A percentile compares a stretch with the other conserved stretches of the same genome.
phyloP scores from a whole-genome alignment of 2,329 filamentous ascomycete genomes.

The Aspergillus ruber region DNA sequence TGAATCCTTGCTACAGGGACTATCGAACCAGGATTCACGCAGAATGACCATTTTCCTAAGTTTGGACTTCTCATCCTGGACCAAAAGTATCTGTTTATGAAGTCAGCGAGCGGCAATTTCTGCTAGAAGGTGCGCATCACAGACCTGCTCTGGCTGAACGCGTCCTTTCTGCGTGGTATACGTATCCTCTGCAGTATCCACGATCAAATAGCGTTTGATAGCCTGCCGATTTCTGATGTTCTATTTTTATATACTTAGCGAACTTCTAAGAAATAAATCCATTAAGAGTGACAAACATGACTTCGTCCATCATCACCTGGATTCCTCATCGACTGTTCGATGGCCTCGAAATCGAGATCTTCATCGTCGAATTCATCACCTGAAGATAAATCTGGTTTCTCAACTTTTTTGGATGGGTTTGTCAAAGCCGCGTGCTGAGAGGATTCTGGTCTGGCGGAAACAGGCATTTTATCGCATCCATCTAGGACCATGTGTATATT shows the following conservation, averaged over 20 bases:
- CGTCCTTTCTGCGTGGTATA: slow-evolving; percentile 60
- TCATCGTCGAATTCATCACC: slow-evolving; percentile 69
- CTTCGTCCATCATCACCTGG: slow-evolving; percentile 67
- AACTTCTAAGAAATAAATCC: slow-evolving; percentile 25
- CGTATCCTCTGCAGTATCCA: slow-evolving; percentile 62
- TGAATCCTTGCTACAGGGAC: slow-evolving; percentile 64
- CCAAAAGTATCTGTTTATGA: slow-evolving; percentile 61
- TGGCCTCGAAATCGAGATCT: slow-evolving; percentile 56
- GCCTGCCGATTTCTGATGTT: slow-evolving; percentile 58
- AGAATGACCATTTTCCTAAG: slow-evolving; percentile 63
- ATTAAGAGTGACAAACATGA: slow-evolving; percentile 51
- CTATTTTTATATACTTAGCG: slow-evolving; percentile 65
- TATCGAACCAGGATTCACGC: slow-evolving; percentile 81
- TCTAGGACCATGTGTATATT: slow-evolving; percentile 55
- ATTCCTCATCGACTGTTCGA: slow-evolving; percentile 53
- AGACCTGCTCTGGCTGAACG: slow-evolving; percentile 64
- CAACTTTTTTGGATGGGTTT: slow-evolving; percentile 4
- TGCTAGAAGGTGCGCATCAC: slow-evolving; percentile 9
- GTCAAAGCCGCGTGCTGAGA: slow-evolving; percentile 5
- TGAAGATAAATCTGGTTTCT: slow-evolving; percentile 33
- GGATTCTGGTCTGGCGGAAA: slow-evolving; percentile 7
- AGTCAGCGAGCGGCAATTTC: slow-evolving; percentile 14
- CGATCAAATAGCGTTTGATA: slow-evolving; percentile 82
- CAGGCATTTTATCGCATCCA: slow-evolving; percentile 44
- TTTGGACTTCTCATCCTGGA: slow-evolving; percentile 69